phyloP scores from a whole-genome alignment of 352 stramenopile species.

The Pythium rhizo-oryzae region DNA sequence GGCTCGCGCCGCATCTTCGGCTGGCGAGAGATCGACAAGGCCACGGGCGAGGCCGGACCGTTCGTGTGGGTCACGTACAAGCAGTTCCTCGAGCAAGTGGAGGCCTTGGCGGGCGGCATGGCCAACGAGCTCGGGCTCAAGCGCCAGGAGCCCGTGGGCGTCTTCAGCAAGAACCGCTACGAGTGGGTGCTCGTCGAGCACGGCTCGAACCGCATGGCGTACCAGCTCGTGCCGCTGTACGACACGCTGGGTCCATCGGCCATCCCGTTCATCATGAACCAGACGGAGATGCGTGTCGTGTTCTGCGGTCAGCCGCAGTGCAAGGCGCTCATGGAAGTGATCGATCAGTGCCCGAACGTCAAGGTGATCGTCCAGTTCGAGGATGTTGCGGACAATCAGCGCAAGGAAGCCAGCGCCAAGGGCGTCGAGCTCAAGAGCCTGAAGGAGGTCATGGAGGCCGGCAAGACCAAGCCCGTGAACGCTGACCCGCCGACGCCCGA shows the following conservation, averaged over 20 bases:
- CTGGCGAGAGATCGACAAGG: constrained; percentile 44
- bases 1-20: constrained; percentile 62
- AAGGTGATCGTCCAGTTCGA: constrained; percentile 61
- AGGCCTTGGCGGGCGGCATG: constrained; percentile 47
- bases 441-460: constrained; percentile 37
- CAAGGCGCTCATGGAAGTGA: constrained; percentile 48
- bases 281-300: constrained; percentile 71
- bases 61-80: constrained; percentile 69
- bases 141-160: constrained; percentile 54
- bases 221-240: constrained; percentile 77
- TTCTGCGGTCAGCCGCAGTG: constrained; percentile 68
- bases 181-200: constrained; percentile 74
- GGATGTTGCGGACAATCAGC: constrained; percentile 42
- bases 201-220: constrained; percentile 64
- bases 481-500: constrained; percentile 47
- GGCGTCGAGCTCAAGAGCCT: constrained; percentile 48
- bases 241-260: constrained; percentile 72
- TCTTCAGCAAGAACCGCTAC: constrained; percentile 79
- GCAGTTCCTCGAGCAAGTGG: constrained; percentile 54
- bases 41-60: constrained; percentile 37
- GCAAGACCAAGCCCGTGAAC: constrained; percentile 45
- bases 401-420: constrained; percentile 32
- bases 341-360: constrained; percentile 52
- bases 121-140: constrained; percentile 34
- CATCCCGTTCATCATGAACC: constrained; percentile 79